phyloP scores from a whole-genome alignment of 257 asterid species.

The Jasminum sambac region DNA sequence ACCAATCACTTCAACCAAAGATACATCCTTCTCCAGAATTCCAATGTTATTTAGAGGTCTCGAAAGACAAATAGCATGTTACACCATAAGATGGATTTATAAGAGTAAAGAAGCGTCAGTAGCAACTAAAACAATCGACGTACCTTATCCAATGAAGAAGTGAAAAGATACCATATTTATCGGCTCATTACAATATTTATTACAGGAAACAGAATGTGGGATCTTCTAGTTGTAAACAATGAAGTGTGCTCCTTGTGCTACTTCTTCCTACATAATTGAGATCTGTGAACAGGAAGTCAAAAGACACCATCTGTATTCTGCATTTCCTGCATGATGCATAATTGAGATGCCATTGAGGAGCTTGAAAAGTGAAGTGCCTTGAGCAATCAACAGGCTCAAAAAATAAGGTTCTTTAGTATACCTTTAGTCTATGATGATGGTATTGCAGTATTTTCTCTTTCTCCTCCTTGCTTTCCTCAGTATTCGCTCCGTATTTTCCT shows the following conservation, averaged over 20 bases:
- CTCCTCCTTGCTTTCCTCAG: conserved; percentile 83
- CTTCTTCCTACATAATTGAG: not conserved
- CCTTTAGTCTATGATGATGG: conserved; percentile 73
- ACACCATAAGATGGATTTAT: not conserved
- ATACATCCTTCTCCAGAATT: not conserved
- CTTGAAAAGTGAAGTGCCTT: not conserved
- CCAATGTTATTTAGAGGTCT: not conserved
- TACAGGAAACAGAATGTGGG: not conserved
- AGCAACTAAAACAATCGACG: not conserved
- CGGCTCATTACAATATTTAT: not conserved
- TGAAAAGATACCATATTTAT: not conserved
- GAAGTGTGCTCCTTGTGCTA: not conserved
- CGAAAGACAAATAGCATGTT: no score
- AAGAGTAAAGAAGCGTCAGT: not conserved
- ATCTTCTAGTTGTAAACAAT: no score
- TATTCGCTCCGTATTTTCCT: conserved; percentile 63
- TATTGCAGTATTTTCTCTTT: conserved; percentile 68
- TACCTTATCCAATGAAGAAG: not conserved
- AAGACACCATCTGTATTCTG: no score
- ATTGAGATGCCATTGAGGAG: not conserved
- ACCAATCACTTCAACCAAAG: not conserved
- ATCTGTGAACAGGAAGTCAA: no score
- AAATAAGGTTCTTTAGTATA: conserved; percentile 18
- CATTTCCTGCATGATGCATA: not conserved
- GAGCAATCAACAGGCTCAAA: conserved; percentile 5